A percentile compares a stretch with the other conserved stretches of the same genome.
phyloP scores from a whole-genome alignment of 768 basidiomycete species.

The Galerina sulciceps region DNA sequence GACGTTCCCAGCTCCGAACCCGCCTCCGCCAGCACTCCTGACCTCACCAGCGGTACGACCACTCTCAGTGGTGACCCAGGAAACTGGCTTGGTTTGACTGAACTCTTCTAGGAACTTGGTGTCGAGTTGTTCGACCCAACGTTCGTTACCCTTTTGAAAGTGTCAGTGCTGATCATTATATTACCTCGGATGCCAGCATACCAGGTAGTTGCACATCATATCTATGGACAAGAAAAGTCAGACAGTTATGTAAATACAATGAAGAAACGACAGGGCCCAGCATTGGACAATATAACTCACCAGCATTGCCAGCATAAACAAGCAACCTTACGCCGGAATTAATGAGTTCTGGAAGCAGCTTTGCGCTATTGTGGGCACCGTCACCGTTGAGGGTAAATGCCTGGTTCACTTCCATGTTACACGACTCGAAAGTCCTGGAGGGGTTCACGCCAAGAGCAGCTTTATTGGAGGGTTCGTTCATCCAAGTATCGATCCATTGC shows the following conservation, averaged over 20 bases:
- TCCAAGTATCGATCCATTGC: conserved; percentile 85
- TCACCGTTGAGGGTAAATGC: conserved; percentile 86
- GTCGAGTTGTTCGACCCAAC: conserved; percentile 71
- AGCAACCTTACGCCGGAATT: conserved; percentile 83
- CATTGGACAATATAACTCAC: conserved; percentile 41
- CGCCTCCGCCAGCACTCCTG: conserved; percentile 67
- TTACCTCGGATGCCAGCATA: conserved; percentile 28
- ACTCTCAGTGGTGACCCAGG: conserved; percentile 58
- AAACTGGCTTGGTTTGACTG: conserved; percentile 43
- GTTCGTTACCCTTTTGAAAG: conserved; percentile 67
- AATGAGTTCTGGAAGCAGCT: conserved; percentile 79
- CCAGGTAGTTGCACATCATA: conserved; percentile 88
- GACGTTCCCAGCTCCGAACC: conserved; percentile 77
- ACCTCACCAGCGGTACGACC: conserved; percentile 70
- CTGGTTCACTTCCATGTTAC: conserved; percentile 81
- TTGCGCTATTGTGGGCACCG: conserved; percentile 80
- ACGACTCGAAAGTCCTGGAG: conserved; percentile 62
- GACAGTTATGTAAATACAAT: conserved; percentile 19
- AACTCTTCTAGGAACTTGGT: conserved; percentile 69
- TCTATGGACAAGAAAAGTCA: conserved; percentile 42
- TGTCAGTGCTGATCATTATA: neutral
- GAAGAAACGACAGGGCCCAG: neutral
- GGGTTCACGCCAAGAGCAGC: conserved; percentile 76
- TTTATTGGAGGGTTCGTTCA: conserved; percentile 82
- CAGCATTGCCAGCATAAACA: conserved; percentile 88